Evolutionary conservation across 1,284 basidiomycete genomes (phyloP), one percentile per base, ranked within the genome.

Genomic region (Tilletia walkeri): DNA sequence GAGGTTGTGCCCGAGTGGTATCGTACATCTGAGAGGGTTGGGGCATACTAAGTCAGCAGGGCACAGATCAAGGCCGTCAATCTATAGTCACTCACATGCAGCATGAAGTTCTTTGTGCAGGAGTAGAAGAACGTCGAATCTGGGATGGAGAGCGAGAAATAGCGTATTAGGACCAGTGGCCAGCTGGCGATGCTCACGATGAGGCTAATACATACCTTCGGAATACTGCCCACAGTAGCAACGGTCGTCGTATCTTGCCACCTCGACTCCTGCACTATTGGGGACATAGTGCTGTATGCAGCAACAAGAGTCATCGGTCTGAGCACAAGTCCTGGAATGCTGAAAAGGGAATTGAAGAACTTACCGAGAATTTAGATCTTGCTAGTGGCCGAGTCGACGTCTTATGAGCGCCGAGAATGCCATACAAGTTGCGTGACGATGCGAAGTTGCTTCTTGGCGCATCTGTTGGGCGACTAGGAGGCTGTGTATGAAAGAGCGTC

Each of bases 191-290:
- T 30, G 24, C 24, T 30, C 24, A 30, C 24, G 24, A 30, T 30
- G 24, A 30, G 24, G 24, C 24, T 30, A 30, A 30, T 30, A 30
- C 24, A 30, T 72, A 69, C 84, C 84, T 65, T 83, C 84, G 73
- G 93, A 94, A 84, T 91, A 98, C 83, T 97, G 95, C 0, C 93
- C 96, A 12, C 91, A 92, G 82, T 99, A 99, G 45, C 94, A 90
- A 70, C 94, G 92, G 14, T 89, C 86, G 3, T 88, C 87, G 78
- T 94, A 94, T 48, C 87, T 86, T 1, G 93, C 92, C 0, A 98
- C 94, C 12, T 93, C 89, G 1, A 92, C 92, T 3, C 95, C 95
- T 74, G 89, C 88, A 3, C 91, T 89, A 80, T 96, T 97, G 0
- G 95, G 95, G 10, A 96, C 85, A 30, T 92, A 86, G 14, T 66